phyloP scores from a whole-genome alignment of 2,329 filamentous ascomycete species.

The Coniochaeta pulveracea region DNA sequence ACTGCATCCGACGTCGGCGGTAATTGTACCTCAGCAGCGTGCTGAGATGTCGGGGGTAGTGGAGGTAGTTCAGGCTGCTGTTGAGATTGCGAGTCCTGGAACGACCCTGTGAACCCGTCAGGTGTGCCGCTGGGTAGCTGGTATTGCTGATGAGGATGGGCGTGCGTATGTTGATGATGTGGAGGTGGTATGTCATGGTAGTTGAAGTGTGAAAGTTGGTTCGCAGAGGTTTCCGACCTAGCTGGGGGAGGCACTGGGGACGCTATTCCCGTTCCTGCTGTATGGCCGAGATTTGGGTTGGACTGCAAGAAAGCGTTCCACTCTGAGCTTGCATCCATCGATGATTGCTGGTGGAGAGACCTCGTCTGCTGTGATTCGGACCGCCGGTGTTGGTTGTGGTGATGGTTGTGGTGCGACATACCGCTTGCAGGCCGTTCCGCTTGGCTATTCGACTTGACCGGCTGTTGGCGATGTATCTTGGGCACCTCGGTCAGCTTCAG shows the following conservation, averaged over 20 bases:
- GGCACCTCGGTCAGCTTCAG: constrained; percentile 73
- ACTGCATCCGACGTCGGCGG: constrained; percentile 5
- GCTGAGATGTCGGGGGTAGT: not conserved
- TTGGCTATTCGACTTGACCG: constrained; percentile 8
- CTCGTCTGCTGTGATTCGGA: constrained; percentile 14
- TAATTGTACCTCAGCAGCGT: constrained; percentile 11
- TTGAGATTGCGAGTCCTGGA: constrained; percentile 1
- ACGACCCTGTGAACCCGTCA: not conserved
- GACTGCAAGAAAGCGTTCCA: constrained; percentile 71
- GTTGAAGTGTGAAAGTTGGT: no score
- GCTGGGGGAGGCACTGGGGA: constrained; percentile 22
- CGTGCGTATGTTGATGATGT: constrained; percentile 9
- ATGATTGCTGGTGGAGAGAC: constrained; percentile 31
- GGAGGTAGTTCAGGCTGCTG: constrained; percentile 5
- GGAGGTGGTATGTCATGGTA: constrained; percentile 8
- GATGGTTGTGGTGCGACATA: no score
- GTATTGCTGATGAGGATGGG: constrained; percentile 7
- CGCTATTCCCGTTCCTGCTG: constrained; percentile 17
- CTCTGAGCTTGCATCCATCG: constrained; percentile 49
- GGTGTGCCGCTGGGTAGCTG: constrained; percentile 11
- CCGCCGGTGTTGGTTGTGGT: constrained; percentile 12
- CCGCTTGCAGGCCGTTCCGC: no score
- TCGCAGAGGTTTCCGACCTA: constrained; percentile 7
- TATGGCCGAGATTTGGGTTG: constrained; percentile 44
- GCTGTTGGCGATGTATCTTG: constrained; percentile 29